Percentiles rank a stretch among this genome's conserved stretches.
phyloP scores from a whole-genome alignment of 2,329 filamentous ascomycete genomes.

The Hypoxylon sp. region DNA sequence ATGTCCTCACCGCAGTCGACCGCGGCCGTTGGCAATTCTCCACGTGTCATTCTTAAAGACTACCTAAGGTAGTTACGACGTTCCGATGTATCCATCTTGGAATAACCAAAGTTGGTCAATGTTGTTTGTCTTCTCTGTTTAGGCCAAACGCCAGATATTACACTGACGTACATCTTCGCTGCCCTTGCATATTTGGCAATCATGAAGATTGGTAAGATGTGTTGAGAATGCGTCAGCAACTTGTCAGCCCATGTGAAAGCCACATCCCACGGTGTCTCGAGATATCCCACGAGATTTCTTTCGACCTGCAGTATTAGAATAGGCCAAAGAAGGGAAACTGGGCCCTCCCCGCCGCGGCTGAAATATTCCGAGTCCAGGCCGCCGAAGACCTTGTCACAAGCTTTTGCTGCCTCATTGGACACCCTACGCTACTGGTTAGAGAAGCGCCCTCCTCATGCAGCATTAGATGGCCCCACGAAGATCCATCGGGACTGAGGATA shows the following conservation, averaged over 20 bases:
- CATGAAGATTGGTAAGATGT: slow-evolving; percentile 27
- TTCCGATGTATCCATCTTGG: slow-evolving; percentile 11
- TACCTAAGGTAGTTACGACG: slow-evolving; percentile 13
- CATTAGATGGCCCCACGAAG: slow-evolving; percentile 4
- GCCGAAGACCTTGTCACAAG: slow-evolving; percentile 4
- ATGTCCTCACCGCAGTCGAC: slow-evolving; percentile 2
- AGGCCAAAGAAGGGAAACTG: slow-evolving; percentile 13
- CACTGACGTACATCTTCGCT: slow-evolving; percentile 2
- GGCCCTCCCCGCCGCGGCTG: slow-evolving; percentile 21
- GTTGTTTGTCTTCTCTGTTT: slow-evolving; percentile 8
- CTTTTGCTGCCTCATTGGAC: not conserved
- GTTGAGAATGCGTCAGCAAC: slow-evolving; percentile 27
- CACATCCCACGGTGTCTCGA: slow-evolving; percentile 3
- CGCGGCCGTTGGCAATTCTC: slow-evolving; percentile 28
- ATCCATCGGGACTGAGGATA: slow-evolving; percentile 6
- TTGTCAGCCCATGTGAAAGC: slow-evolving; percentile 30
- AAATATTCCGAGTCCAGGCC: slow-evolving; percentile 25
- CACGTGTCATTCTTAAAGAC: slow-evolving; percentile 18
- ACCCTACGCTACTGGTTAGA: slow-evolving; percentile 15
- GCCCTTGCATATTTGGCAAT: slow-evolving; percentile 18
- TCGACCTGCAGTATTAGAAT: slow-evolving; percentile 9
- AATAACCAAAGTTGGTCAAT: not conserved
- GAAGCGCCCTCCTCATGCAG: slow-evolving; percentile 23
- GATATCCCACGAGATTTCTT: not conserved
- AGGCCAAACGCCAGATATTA: not conserved